Evolutionary conservation across 345 rosid genomes (phyloP), one percentile per base, ranked within the genome.

Genomic region (Eucalyptus urophylla): DNA sequence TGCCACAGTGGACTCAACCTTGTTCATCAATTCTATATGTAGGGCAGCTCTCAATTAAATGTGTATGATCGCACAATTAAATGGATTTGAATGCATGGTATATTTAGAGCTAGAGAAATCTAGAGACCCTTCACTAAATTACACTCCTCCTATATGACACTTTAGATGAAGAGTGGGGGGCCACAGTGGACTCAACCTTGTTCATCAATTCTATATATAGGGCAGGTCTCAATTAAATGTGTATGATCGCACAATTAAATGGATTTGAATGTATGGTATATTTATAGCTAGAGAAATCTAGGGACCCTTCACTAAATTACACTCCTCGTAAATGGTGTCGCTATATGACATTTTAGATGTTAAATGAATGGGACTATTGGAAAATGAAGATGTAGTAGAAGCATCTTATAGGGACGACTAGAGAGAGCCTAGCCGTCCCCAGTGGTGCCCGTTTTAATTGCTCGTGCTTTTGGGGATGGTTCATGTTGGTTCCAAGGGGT

Each of bases 401-500:
- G 80, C 80, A 33, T 69, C 27, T 19, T 6, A 19, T 76, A 37
- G 45, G 25, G 45, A 33, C 8, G 25, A 27, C 45, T 37, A 19
- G 14, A 33, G 37, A 9, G 44, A 14, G 51, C n/a, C n/a, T n/a
- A n/a, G n/a, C 6, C 6, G 14, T 33, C 80, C 24, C 80, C 4
- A 4, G 9, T 8, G 8, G 22, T 40, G 1, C 15, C 27, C 27
- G 3, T 21, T 10, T 40, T 37, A 40, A 3, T 72, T 76, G 83
- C 8, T 37, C 25, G 45, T 2, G 25, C 27, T 72, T 37, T 10
- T 6, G 25, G 47, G 25, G 81, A 69, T 3, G 44, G 45, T 37
- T 19, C 2, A 3, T 43, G 21, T 31, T 8, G 22, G 6, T 15
- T 8, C 10, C 43, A 0, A 67, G 80, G 43, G 40, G 11, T 0